These are phyloP conservation scores for Auricularia cornea DNA, from an alignment of 768 basidiomycete genomes.

Conservation along the genomic window DNA sequence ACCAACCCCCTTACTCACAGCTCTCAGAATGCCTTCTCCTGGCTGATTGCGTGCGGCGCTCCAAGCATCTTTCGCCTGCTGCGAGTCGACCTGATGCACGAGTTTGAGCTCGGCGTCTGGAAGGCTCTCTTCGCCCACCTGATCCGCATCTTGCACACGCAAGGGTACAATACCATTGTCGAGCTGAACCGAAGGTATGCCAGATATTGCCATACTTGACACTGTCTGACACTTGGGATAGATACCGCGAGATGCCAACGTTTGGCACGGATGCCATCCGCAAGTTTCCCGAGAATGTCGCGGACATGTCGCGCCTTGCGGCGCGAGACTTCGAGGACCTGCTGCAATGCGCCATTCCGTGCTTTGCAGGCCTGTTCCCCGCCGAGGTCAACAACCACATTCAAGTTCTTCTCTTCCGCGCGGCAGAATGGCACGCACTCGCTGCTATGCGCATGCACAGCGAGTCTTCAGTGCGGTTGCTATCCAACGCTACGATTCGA, in stretches of 20 bases:
- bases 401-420: not conserved
- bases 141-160: slow-evolving; percentile 22
- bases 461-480: slow-evolving; percentile 5
- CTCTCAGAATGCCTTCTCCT: slow-evolving; percentile 30
- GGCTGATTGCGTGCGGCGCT: slow-evolving; percentile 11
- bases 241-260: slow-evolving; percentile 2
- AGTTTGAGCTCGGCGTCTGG: slow-evolving; percentile 34
- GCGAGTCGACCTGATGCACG: slow-evolving; percentile 31
- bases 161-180: slow-evolving; percentile 12
- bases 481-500: slow-evolving; percentile 14
- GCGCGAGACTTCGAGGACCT: slow-evolving; percentile 8
- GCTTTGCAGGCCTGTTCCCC: slow-evolving; percentile 31
- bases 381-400: slow-evolving; percentile 14
- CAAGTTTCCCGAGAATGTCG: slow-evolving; percentile 1
- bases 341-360: slow-evolving; percentile 15
- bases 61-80: slow-evolving; percentile 22
- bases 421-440: slow-evolving; percentile 5
- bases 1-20: not conserved
- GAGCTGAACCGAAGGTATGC: slow-evolving; percentile 13
- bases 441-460: slow-evolving; percentile 9
- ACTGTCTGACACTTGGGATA: not conserved
- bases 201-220: not conserved
- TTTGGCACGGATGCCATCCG: slow-evolving; percentile 7
- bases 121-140: slow-evolving; percentile 31
- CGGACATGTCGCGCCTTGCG: slow-evolving; percentile 1